Conservation (phyloP, 148 eudicot species). For the Euryodendron excelsum region DNA sequence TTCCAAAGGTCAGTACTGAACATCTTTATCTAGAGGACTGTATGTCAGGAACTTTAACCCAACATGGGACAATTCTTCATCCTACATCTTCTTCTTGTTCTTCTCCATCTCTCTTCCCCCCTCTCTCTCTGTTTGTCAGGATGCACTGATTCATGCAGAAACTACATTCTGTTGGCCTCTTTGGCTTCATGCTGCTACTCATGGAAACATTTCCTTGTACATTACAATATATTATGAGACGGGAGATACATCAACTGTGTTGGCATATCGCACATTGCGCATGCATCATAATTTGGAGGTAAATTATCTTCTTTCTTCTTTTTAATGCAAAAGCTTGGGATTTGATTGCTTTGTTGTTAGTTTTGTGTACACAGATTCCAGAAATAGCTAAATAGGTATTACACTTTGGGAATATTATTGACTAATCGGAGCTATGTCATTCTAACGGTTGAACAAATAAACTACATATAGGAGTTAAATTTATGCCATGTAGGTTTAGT, state of each 20-base stretch:
- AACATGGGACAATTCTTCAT: conserved; percentile 12
- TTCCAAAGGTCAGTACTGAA: conserved; percentile 67
- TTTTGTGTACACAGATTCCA: not conserved
- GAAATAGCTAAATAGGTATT: not conserved
- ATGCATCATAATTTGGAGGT: conserved; percentile 84
- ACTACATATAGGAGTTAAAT: not conserved
- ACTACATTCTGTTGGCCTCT: conserved; percentile 77
- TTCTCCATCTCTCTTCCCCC: not conserved
- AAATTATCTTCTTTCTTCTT: too few species aligned
- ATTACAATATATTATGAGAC: conserved; percentile 78
- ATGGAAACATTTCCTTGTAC: conserved; percentile 62
- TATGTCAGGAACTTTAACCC: not conserved
- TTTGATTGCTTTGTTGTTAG: not conserved
- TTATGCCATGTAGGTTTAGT: not conserved
- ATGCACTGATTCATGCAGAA: conserved; percentile 46
- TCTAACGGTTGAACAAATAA: not conserved
- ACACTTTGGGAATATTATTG: not conserved
- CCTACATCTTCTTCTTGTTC: not conserved
- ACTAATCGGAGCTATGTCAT: not conserved
- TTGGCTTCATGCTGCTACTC: conserved; percentile 88
- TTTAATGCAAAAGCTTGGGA: not conserved
- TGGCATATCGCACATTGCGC: conserved; percentile 83
- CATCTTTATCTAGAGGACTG: conserved; percentile 2
- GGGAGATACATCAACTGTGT: conserved; percentile 55
- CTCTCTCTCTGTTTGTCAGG: conserved; percentile 34